Percentiles rank a stretch among this genome's conserved stretches.
These are phyloP conservation scores for Fusarium anguioides DNA, from an alignment of 2,329 filamentous ascomycete species.

Conservation along the genomic window DNA sequence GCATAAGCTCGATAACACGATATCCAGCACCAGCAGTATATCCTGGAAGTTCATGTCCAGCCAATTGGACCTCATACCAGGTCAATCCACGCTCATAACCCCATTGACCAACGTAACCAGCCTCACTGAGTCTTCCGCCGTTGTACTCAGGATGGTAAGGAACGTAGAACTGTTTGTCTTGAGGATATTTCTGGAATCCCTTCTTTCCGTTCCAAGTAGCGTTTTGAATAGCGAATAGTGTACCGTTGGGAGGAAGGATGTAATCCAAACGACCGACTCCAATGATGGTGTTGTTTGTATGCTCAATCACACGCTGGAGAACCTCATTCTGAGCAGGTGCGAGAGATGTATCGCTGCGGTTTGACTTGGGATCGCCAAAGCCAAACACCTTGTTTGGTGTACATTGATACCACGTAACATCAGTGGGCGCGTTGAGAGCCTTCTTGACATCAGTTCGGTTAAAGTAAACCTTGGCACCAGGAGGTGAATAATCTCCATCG, in stretches of 20 bases:
- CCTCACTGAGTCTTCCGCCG: conserved; percentile 62
- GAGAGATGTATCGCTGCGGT: conserved; percentile 28
- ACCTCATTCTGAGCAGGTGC: conserved; percentile 37
- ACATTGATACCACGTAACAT: conserved; percentile 46
- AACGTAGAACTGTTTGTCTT: conserved; percentile 71
- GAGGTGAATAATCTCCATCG: conserved; percentile 70
- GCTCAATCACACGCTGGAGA: conserved; percentile 46
- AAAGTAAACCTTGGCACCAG: conserved; percentile 73
- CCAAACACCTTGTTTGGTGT: conserved; percentile 44
- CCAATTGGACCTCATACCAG: conserved; percentile 71
- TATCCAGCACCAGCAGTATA: conserved; percentile 46
- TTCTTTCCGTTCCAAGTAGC: conserved; percentile 80
- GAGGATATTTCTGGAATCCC: conserved; percentile 68
- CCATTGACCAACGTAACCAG: conserved; percentile 75
- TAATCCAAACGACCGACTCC: conserved; percentile 62
- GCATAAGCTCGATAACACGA: conserved; percentile 44
- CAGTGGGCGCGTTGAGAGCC: conserved; percentile 71
- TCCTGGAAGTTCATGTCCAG: conserved; percentile 64
- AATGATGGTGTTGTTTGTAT: conserved; percentile 49
- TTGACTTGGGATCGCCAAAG: conserved; percentile 32
- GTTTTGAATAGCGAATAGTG: conserved; percentile 78
- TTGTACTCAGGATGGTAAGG: conserved; percentile 65
- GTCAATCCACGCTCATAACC: conserved; percentile 82
- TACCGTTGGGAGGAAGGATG: conserved; percentile 75
- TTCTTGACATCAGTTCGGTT: conserved; percentile 75